These are phyloP conservation scores for Jatropha multifida DNA, from an alignment of 441 rosid genomes.

Conservation along the genomic window DNA sequence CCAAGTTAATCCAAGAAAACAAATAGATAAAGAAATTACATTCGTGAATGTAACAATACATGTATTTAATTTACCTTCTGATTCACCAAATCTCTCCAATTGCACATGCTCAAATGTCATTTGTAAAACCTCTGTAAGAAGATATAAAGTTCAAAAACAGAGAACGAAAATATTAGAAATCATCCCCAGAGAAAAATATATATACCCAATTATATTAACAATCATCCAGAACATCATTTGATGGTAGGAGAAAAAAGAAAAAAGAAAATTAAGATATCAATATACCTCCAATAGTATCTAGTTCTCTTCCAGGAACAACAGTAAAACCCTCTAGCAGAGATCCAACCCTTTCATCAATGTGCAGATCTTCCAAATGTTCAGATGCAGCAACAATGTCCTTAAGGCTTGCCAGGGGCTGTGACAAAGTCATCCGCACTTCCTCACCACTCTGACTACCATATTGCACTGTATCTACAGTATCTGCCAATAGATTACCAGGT, in stretches of 20 bases:
- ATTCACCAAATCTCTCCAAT: conserved; percentile 47
- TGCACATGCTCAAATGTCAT: conserved; percentile 53
- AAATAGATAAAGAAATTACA: conserved; percentile 4
- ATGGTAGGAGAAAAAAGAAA: not conserved
- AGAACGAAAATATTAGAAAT: conserved; percentile 14
- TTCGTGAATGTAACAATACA: not conserved
- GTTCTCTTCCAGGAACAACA: conserved; percentile 75
- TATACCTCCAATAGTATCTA: conserved; percentile 84
- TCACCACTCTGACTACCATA: conserved; percentile 35
- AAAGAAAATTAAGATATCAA: conserved; percentile 7
- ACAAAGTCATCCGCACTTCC: conserved; percentile 35
- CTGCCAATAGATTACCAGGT: conserved; percentile 84
- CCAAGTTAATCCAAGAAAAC: conserved; percentile 6
- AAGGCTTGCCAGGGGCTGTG: conserved; percentile 22
- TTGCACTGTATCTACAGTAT: conserved; percentile 52
- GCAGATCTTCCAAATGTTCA: conserved; percentile 55
- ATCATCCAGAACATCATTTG: not conserved
- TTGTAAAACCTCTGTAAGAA: conserved; percentile 71
- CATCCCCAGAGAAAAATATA: conserved; percentile 4
- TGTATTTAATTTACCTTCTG: conserved; percentile 54
- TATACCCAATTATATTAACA: not conserved
- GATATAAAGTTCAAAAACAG: conserved; percentile 3
- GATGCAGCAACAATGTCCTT: conserved; percentile 31
- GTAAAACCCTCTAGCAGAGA: conserved; percentile 72
- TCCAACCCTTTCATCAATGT: conserved; percentile 70